These are phyloP conservation scores for Cytospora piceae DNA, from an alignment of 2,329 filamentous ascomycete genomes.

Conservation along the genomic window DNA sequence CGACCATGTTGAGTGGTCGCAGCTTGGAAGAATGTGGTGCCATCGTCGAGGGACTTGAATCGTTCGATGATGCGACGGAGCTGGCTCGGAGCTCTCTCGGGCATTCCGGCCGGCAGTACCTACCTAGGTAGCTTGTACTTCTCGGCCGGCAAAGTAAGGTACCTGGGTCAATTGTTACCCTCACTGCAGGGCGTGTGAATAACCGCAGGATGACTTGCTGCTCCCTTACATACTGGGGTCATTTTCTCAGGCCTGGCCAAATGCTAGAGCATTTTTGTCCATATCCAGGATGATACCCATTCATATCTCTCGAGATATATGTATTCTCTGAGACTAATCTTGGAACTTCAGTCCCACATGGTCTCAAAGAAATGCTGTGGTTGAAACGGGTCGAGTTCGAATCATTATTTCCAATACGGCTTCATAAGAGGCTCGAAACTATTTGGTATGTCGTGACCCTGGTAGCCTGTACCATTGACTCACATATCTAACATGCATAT, in stretches of 20 bases:
- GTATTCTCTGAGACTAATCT: neutral
- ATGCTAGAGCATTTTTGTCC: neutral
- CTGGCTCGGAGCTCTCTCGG: neutral
- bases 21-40: slow-evolving; percentile 3
- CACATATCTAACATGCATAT: neutral
- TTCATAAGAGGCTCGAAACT: neutral
- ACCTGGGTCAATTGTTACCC: neutral
- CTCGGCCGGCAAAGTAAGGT: neutral
- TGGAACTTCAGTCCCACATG: neutral
- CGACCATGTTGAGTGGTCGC: slow-evolving; percentile 20
- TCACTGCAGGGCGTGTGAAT: neutral
- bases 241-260: neutral
- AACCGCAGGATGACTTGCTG: neutral
- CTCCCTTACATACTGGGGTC: neutral
- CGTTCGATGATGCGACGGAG: slow-evolving; percentile 26
- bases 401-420: neutral
- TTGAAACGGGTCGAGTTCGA: neutral
- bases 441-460: neutral
- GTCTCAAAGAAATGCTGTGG: neutral
- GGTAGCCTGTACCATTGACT: neutral
- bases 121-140: neutral
- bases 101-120: neutral
- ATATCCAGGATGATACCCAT: neutral
- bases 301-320: neutral
- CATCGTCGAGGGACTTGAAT: slow-evolving; percentile 4